Percentiles rank a stretch among this genome's conserved stretches.
These are phyloP conservation scores for Mucor indicus DNA, from an alignment of 371 early-diverging fungal species.

Conservation along the genomic window DNA sequence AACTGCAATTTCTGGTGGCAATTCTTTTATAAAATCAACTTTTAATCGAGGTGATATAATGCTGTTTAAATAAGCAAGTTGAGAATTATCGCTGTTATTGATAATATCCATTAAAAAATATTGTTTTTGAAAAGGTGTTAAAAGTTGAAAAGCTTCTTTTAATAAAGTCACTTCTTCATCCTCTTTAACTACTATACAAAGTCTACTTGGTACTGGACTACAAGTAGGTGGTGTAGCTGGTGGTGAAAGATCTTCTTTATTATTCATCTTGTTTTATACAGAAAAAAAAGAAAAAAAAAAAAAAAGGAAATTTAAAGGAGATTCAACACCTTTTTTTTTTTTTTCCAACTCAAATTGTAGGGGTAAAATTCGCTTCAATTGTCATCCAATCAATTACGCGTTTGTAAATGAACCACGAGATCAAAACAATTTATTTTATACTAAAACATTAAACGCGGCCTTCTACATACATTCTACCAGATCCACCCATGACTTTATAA, in stretches of 20 bases:
- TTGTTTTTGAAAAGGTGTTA: slow-evolving; percentile 35
- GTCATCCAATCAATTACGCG: too few relatives aligned
- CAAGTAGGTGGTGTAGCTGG: slow-evolving; percentile 45
- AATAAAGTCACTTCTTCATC: background rate
- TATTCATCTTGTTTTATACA: too few relatives aligned
- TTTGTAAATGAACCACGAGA: too few relatives aligned
- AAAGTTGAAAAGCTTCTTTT: slow-evolving; percentile 33
- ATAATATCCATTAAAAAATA: slow-evolving; percentile 45
- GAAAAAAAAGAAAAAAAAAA: background rate
- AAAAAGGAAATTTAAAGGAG: background rate
- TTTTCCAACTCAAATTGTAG: too few relatives aligned
- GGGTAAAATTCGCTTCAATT: slow-evolving; percentile 2
- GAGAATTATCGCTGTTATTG: slow-evolving; percentile 50
- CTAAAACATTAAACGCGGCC: too few relatives aligned
- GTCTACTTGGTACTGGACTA: slow-evolving; percentile 20
- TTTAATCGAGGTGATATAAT: slow-evolving; percentile 66
- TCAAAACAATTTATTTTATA: too few relatives aligned
- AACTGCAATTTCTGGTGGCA: slow-evolving; percentile 74
- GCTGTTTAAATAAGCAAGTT: slow-evolving; percentile 54
- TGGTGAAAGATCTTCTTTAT: slow-evolving; percentile 40
- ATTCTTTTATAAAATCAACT: slow-evolving; percentile 72
- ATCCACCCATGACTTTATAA: too few relatives aligned
- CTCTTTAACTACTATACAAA: background rate
- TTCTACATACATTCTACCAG: too few relatives aligned
- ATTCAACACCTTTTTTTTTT: too few relatives aligned